Conservation (phyloP, 2,329 filamentous ascomycete species). For the Exophiala lecanii-corni region DNA sequence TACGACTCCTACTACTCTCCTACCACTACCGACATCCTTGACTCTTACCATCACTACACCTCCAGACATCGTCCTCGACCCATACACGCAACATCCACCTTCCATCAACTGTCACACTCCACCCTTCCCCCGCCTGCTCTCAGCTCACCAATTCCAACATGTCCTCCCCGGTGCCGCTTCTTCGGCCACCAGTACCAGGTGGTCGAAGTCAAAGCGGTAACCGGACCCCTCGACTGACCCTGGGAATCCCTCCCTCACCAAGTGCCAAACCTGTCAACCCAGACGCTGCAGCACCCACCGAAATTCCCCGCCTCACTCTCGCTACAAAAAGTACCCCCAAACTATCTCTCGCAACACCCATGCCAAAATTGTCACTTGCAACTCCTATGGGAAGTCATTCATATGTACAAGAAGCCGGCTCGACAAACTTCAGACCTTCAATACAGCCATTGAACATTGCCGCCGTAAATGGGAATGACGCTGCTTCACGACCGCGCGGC, state of each 20-base stretch:
- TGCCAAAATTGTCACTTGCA: conserved; percentile 80
- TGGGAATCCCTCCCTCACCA: conserved; percentile 85
- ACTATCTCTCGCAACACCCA: conserved; percentile 80
- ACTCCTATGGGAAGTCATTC: conserved; percentile 81
- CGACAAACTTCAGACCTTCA: conserved; percentile 47
- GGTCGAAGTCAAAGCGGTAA: conserved; percentile 56
- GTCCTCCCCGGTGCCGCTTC: conserved; percentile 72
- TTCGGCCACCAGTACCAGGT: conserved; percentile 77
- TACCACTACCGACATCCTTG: too few relatives aligned
- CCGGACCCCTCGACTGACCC: conserved; percentile 71
- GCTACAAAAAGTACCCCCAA: conserved; percentile 55
- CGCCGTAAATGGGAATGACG: conserved; percentile 59
- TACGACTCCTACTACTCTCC: too few relatives aligned
- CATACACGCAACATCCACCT: too few relatives aligned
- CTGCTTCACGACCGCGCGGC: conserved; percentile 72
- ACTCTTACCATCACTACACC: too few relatives aligned
- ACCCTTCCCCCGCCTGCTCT: too few relatives aligned
- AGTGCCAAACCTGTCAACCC: conserved; percentile 70
- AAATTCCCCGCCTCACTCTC: conserved; percentile 35
- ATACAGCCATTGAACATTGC: conserved; percentile 47
- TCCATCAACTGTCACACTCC: too few relatives aligned
- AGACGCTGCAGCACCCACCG: conserved; percentile 38
- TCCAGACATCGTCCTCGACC: too few relatives aligned
- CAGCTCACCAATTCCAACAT: conserved; percentile 48
- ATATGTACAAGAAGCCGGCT: conserved; percentile 64